Base-by-base conservation (phyloP, 2,329 filamentous ascomycete species). In the Diaporthe humulicola region DNA sequence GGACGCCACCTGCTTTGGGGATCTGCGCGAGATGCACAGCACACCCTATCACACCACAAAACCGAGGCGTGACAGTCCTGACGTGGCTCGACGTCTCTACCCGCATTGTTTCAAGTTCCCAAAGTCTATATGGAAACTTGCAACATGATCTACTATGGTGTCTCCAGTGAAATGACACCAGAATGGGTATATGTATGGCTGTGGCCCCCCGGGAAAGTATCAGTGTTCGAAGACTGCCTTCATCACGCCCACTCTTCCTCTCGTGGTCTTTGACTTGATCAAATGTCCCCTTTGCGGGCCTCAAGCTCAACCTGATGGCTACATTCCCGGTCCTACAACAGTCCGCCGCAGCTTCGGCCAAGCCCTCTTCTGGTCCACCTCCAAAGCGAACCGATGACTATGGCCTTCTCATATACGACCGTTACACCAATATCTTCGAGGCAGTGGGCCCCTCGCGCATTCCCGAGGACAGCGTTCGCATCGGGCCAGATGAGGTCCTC, bases 361-460 rank as follows among this genome's bases (percentile, higher is more conserved):
- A 66, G 45, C 36, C 36, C 45, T 40, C 25, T 12, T 52, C 70
- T 15, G 57, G 40, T 6, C 12, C 57, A 10, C 38, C 57, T 33
- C n/a, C 71, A 6, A 67, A 73, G 71, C 42, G 45, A 14, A 19
- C 36, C 12, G 61, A 73, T 25, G 60, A 67, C 71, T 69, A 52
- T 25, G 71, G 71, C 30, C 52, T 73, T 38, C 71, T 73, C 50
- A 73, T 73, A 42, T 73, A 73, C 50, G 71, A 73, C 22, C 61
- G 71, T 10, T 73, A 73, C 50, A 69, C 71, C 71, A 73, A 45
- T 36, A 69, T 73, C 30, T 73, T 73, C 61, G 71, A 73, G 9
- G 25, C 71, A 30, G 60, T 69, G 19, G 6, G 22, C 9, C 71
- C 71, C 4, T 45, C 38, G 3, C 42, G 40, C 50, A 42, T 73